Conservation (phyloP, 2,329 filamentous ascomycete genomes). For the Ilyonectria mors-panacis region DNA sequence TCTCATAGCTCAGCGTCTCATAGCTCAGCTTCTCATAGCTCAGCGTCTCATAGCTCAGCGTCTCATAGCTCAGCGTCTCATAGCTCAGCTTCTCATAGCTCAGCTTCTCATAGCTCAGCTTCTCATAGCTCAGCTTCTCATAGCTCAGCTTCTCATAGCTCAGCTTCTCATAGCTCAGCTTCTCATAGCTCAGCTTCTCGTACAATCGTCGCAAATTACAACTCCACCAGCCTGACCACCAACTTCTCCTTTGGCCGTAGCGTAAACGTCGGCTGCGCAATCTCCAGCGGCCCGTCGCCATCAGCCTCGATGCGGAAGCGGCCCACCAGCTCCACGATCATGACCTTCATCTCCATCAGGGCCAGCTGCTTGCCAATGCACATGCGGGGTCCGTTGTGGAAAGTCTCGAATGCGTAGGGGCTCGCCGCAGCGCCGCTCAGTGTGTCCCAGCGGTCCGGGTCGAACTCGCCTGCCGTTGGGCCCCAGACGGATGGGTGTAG, state of each 20-base stretch:
- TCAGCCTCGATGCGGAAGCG: slow-evolving; percentile 49
- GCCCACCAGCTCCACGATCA: slow-evolving; percentile 52
- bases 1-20: not conserved
- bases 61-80: too few species aligned
- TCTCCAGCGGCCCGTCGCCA: slow-evolving; percentile 38
- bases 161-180: not conserved
- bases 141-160: too few species aligned
- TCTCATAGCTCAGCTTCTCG: not conserved
- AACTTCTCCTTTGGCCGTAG: slow-evolving; percentile 48
- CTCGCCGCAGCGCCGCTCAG: slow-evolving; percentile 43
- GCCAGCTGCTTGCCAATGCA: slow-evolving; percentile 57
- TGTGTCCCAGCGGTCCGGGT: slow-evolving; percentile 57
- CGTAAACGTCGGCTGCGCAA: slow-evolving; percentile 45
- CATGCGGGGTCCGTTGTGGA: slow-evolving; percentile 55
- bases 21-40: not conserved
- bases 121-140: too few species aligned
- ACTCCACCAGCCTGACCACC: slow-evolving; percentile 39
- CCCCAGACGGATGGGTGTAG: slow-evolving; percentile 57
- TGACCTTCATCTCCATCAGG: slow-evolving; percentile 56
- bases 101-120: too few species aligned
- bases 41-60: not conserved
- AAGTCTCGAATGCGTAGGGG: slow-evolving; percentile 54
- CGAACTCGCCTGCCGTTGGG: slow-evolving; percentile 50
- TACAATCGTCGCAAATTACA: slow-evolving; percentile 2
- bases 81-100: too few species aligned